Base-by-base conservation (phyloP, 2,329 filamentous ascomycete genomes). In the Alternaria sp. region DNA sequence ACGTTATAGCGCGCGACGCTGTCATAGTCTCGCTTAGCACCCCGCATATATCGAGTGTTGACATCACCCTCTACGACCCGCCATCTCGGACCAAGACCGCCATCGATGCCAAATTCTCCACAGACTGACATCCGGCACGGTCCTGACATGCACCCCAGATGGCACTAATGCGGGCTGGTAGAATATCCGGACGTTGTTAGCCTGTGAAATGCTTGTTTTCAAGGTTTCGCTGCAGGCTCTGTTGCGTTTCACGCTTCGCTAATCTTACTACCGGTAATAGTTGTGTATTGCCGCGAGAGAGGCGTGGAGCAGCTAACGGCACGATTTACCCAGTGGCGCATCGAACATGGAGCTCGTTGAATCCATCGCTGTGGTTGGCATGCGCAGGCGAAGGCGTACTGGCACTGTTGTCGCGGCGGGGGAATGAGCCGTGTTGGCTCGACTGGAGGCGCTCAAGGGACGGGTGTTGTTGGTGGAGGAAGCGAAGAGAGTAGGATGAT, bases 21-120 rank as follows among this genome's bases (percentile, higher is more conserved):
- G 14, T 48, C 43, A 49, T 30, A 36, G 11, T 24, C 53, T 65
- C 61, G 58, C 63, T 64, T 65, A 65, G 41, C 51, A 57, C 43
- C 54, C 61, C 58, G 41, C 47, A 63, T 49, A n/a, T 30, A 57
- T 54, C 20, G 38, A 65, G 57, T 65, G 54, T 55, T 65, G 61
- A 59, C 54, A 62, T 65, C 63, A 65, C 63, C n/a, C 34, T 46
- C 20, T 20, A 22, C 30, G 26, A 48, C 24, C 58, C 51, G 18
- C 51, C 41, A 43, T 52, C 26, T 51, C 51, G 24, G 34, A 61
- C 16, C 28, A 30, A 43, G 52, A 30, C 38, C 12, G 18, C 42
- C 44, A 38, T 43, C 44, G 32, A 46, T 32, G 41, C 53, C 42
- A 41, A 42, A 8, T 22, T 14, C 53, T 61, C 56, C 42, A 41